Conservation (phyloP, 1,284 basidiomycete genomes). For the Cryptococcus deneoformans region DNA sequence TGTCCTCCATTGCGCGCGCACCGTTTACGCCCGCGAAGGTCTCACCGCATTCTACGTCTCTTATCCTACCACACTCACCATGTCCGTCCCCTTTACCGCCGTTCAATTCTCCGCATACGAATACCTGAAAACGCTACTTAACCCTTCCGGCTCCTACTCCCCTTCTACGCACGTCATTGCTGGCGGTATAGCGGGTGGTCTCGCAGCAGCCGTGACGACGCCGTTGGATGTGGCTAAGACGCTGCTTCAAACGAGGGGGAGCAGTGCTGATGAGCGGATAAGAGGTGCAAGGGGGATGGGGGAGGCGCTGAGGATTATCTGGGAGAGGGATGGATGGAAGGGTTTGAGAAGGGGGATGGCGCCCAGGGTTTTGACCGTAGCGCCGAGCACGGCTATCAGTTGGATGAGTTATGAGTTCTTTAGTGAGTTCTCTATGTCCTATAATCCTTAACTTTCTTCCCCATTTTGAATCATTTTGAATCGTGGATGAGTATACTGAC, state of each 20-base stretch:
- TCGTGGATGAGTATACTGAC: too few relatives aligned
- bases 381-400: slow-evolving; percentile 96
- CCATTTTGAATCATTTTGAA: too few relatives aligned
- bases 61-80: slow-evolving; percentile 95
- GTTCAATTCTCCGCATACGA: slow-evolving; percentile 98
- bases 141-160: slow-evolving; percentile 83
- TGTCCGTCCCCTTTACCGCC: slow-evolving; percentile 97
- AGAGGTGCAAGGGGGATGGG: slow-evolving; percentile 73
- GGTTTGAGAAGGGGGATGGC: slow-evolving; percentile 82
- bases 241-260: slow-evolving; percentile 83
- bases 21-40: slow-evolving; percentile 89
- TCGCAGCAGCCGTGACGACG: slow-evolving; percentile 94
- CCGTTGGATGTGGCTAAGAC: slow-evolving; percentile 97
- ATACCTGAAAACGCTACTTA: slow-evolving; percentile 81
- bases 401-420: slow-evolving; percentile 98
- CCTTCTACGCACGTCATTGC: slow-evolving; percentile 77
- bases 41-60: slow-evolving; percentile 94
- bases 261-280: slow-evolving; percentile 76
- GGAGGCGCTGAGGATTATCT: slow-evolving; percentile 88
- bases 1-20: slow-evolving; percentile 71
- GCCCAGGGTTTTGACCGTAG: slow-evolving; percentile 81
- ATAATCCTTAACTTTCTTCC: slow-evolving; percentile 22
- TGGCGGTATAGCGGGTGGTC: slow-evolving; percentile 87
- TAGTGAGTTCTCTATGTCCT: slow-evolving; percentile 58
- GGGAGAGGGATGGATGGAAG: slow-evolving; percentile 74